These are phyloP conservation scores for Coix lacrymajobi DNA, from an alignment of 176 grass and related monocot species.

Conservation along the genomic window DNA sequence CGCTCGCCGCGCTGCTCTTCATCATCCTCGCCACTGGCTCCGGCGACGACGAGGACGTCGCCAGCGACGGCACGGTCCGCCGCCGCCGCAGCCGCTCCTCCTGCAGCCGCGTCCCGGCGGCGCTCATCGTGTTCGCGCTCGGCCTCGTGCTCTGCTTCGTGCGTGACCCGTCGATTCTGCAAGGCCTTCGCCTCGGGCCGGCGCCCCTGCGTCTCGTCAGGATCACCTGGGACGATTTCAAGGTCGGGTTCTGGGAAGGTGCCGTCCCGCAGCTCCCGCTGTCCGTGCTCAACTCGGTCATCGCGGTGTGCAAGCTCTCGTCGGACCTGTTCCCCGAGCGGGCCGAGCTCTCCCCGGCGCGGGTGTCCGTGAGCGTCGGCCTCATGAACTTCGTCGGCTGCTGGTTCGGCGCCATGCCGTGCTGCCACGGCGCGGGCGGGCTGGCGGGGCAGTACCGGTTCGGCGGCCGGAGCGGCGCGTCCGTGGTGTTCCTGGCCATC, in stretches of 20 bases:
- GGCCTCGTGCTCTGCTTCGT: conserved; percentile 74
- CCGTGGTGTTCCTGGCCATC: conserved; percentile 67
- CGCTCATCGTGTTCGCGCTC: conserved; percentile 65
- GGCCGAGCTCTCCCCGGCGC: conserved; percentile 52
- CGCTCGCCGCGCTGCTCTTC: conserved; percentile 68
- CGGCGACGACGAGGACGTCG: conserved; percentile 44
- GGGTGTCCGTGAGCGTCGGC: conserved; percentile 79
- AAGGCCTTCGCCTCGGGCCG: conserved; percentile 57
- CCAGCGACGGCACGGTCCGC: not conserved
- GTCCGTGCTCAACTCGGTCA: conserved; percentile 82
- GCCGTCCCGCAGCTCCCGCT: conserved; percentile 86
- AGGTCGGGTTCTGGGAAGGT: conserved; percentile 62
- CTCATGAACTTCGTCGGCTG: conserved; percentile 84
- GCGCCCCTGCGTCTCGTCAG: conserved; percentile 45
- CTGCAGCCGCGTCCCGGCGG: conserved; percentile 50
- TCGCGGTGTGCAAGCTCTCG: conserved; percentile 94
- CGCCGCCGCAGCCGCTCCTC: not conserved
- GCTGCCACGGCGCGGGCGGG: conserved; percentile 81
- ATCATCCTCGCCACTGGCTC: conserved; percentile 64
- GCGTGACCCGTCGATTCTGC: conserved; percentile 62
- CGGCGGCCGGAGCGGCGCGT: conserved; percentile 81
- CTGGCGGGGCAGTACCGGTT: conserved; percentile 87
- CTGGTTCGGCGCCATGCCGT: conserved; percentile 97
- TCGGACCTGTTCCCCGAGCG: conserved; percentile 77
- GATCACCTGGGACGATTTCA: conserved; percentile 74